Evolutionary conservation across 176 grass and related monocot genomes (phyloP).

Genomic region (Musa itinerans): DNA sequence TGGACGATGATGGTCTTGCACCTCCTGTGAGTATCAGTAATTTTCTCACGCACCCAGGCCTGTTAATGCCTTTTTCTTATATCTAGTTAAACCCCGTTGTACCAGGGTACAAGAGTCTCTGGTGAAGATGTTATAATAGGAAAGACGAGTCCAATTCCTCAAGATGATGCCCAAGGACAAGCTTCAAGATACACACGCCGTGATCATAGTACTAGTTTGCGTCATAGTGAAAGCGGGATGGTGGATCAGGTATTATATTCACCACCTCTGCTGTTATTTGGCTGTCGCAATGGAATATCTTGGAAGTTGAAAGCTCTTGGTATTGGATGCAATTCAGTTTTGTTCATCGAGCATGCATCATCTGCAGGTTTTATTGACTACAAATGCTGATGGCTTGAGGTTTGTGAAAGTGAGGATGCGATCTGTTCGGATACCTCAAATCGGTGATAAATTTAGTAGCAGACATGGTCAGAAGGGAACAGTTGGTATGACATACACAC

Average conservation of each 20-base stretch:
- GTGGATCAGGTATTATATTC: constrained; percentile 72
- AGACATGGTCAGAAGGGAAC: constrained; percentile 98
- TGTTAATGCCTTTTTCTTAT: constrained; percentile 1
- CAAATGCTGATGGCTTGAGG: constrained; percentile 96
- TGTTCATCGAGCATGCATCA: constrained; percentile 2
- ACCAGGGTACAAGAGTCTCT: constrained; percentile 90
- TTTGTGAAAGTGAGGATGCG: constrained; percentile 98
- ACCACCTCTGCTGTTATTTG: not conserved
- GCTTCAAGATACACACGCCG: constrained; percentile 18
- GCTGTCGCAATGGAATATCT: not conserved
- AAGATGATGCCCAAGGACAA: constrained; percentile 82
- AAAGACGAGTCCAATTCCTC: constrained; percentile 90
- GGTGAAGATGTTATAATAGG: constrained; percentile 99
- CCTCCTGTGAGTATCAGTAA: constrained; percentile 59
- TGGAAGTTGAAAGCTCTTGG: not conserved
- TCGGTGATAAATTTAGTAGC: constrained; percentile 98
- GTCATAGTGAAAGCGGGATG: constrained; percentile 96
- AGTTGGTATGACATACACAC: constrained; percentile 98
- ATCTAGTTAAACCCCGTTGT: not conserved
- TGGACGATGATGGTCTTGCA: constrained; percentile 97
- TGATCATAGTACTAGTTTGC: constrained; percentile 92
- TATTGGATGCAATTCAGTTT: not conserved
- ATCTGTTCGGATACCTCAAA: constrained; percentile 93
- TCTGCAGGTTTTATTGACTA: constrained; percentile 84
- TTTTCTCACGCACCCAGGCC: not conserved